Percentiles rank a stretch among this genome's conserved stretches.
Evolutionary conservation across 139 green algal genomes (phyloP).

Genomic region (Closterium sp.): DNA sequence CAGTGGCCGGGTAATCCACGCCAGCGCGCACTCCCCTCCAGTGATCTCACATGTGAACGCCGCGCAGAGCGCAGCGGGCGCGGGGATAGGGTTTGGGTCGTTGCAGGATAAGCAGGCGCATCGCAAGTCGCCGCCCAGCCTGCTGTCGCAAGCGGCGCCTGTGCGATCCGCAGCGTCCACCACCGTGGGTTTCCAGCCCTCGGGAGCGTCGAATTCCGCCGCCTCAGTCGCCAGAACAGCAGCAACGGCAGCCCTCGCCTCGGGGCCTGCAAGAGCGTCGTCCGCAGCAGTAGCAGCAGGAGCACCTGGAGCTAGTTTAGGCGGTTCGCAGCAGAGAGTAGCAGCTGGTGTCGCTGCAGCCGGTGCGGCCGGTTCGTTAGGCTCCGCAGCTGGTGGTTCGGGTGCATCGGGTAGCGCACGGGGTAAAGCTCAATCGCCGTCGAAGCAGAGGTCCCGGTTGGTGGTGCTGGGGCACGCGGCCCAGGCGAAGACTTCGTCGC

Average conservation of each 20-base stretch:
- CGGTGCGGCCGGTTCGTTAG: not conserved
- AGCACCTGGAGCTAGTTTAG: no score
- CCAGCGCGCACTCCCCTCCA: slow-evolving; percentile 43
- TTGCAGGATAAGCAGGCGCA: not conserved
- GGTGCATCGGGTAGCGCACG: not conserved
- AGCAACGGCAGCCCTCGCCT: not conserved
- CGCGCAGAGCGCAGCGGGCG: not conserved
- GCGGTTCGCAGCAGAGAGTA: not conserved
- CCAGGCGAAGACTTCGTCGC: not conserved
- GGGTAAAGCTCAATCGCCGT: not conserved
- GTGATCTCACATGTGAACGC: slow-evolving; percentile 9
- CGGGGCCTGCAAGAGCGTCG: not conserved
- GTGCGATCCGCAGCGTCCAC: not conserved
- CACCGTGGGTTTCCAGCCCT: not conserved
- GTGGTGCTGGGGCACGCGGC: not conserved
- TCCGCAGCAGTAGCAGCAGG: not conserved
- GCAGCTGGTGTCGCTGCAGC: not conserved
- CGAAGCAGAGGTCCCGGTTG: not conserved
- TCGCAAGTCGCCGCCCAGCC: not conserved
- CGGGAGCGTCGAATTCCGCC: not conserved
- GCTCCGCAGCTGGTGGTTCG: not conserved
- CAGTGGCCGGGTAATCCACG: slow-evolving; percentile 43
- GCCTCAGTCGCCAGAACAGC: not conserved
- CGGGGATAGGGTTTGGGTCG: not conserved
- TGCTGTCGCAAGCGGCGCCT: not conserved